Evolutionary conservation across 2,329 filamentous ascomycete genomes (phyloP), one percentile per base, ranked within the genome.

Genomic region (Fusarium sp.): DNA sequence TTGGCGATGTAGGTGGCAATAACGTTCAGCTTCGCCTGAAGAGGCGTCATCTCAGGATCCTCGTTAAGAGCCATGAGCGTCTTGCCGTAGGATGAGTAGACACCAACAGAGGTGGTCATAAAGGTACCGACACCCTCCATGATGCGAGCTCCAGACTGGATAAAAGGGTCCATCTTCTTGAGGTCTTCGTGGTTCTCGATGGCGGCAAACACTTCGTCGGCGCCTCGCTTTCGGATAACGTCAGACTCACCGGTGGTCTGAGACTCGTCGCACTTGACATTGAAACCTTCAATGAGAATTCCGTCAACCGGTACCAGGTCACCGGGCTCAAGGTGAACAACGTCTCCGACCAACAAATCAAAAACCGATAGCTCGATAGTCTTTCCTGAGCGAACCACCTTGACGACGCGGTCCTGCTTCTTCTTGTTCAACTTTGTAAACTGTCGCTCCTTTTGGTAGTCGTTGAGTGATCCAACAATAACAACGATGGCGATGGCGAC

Each of bases 231-330:
- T 81, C 90, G 91, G 78, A 95, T 90, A 39, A 94, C 87, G 75
- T 95, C 93, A 2, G 93, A 95, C 83, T 95, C 93, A 76, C 93
- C 93, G n/a, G 93, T 95, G 2, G 93, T 91, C 73, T 93, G 93
- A 6, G 92, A 94, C 81, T 95, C 93, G 81, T 95, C 93, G 74
- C 92, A 94, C 79, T 93, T 94, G 77, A 95, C 87, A 71, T 92
- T 91, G 81, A 92, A 92, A 13, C 93, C 93, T 68, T 92, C 87
- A 64, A 95, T 92, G 66, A 94, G 88, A 61, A 95, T 86, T 68
- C 93, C 93, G 75, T 95, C 93, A 2, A 93, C 93, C 1, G 93
- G 92, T 9, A 94, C 88, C 80, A 94, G 86, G 80, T 95, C 93
- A 72, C 93, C 93, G 45, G 92, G 92, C 77, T 94, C 93, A n/a